Evolutionary conservation across 495 filamentous ascomycete species (phyloP).

Genomic region (Trichocladium uniseriatum): DNA sequence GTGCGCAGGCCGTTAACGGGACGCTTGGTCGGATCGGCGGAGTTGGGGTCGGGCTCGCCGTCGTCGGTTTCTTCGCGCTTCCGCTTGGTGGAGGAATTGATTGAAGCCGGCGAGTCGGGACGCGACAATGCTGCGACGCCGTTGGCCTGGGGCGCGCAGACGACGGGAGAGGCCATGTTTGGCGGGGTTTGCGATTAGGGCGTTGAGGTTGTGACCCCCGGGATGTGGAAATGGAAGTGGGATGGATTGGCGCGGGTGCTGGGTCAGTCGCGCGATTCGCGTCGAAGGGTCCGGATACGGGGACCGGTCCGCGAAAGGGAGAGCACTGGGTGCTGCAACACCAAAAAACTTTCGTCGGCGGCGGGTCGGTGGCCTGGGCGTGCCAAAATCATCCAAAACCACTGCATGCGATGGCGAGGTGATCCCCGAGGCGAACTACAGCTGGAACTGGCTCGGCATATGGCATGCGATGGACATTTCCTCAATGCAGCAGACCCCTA

Average conservation of each 20-base stretch:
- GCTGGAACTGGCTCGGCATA: constrained; percentile 3
- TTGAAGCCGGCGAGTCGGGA: constrained; percentile 31
- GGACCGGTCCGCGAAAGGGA: constrained; percentile 22
- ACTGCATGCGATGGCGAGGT: constrained; percentile 8
- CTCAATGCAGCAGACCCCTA: constrained; percentile 1
- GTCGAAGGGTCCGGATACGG: too few species aligned
- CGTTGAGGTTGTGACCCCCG: constrained; percentile 7
- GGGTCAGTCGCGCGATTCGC: constrained; percentile 36
- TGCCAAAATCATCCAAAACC: constrained; percentile 19
- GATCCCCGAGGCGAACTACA: constrained; percentile 6
- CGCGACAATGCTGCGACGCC: constrained; percentile 32
- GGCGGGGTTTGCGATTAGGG: constrained; percentile 9
- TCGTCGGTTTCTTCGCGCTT: constrained; percentile 45
- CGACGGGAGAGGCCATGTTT: constrained; percentile 36
- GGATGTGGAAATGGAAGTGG: constrained; percentile 12
- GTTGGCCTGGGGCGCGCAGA: constrained; percentile 32
- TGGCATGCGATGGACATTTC: constrained; percentile 15
- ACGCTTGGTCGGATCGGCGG: constrained; percentile 19
- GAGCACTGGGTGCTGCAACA: constrained; percentile 9
- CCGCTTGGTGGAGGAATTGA: constrained; percentile 42
- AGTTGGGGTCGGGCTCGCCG: constrained; percentile 22
- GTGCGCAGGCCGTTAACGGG: constrained; percentile 20
- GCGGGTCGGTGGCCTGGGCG: constrained; percentile 10
- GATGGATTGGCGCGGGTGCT: constrained; percentile 13
- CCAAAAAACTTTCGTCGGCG: constrained; percentile 26